Conservation (phyloP, 257 asterid species). For the Catharanthus roseus region DNA sequence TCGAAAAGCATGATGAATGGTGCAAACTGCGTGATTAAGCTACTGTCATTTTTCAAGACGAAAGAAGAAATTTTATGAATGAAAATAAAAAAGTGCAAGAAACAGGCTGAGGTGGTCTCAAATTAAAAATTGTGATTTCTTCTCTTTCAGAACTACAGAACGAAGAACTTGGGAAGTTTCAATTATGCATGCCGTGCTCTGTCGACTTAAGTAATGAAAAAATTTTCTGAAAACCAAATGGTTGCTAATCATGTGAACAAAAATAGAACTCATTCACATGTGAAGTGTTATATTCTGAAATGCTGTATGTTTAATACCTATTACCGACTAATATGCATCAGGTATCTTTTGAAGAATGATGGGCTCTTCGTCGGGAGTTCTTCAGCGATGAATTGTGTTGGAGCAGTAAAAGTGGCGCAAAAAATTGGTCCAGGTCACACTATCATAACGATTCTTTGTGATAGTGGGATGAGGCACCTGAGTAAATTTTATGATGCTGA, state of each 20-base stretch:
- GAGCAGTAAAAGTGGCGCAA: slow-evolving; percentile 83
- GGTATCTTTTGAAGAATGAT: slow-evolving; percentile 76
- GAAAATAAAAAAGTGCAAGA: no score
- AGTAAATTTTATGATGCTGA: slow-evolving; percentile 67
- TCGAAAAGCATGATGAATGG: neutral
- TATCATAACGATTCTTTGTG: slow-evolving; percentile 82
- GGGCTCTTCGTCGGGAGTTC: slow-evolving; percentile 99
- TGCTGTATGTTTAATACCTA: neutral
- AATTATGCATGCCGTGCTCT: neutral
- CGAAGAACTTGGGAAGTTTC: neutral
- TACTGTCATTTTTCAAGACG: neutral
- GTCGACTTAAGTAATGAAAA: neutral
- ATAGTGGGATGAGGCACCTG: slow-evolving; percentile 93
- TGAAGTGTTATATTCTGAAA: neutral
- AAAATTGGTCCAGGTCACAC: slow-evolving; percentile 86
- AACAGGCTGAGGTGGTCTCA: no score
- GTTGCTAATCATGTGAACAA: neutral
- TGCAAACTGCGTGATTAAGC: neutral
- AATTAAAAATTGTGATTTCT: no score
- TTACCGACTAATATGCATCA: slow-evolving; percentile 17
- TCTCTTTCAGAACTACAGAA: neutral
- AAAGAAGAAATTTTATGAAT: no score
- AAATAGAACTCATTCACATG: neutral
- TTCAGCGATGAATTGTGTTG: slow-evolving; percentile 97
- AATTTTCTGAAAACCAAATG: neutral